Percentiles rank a stretch among this genome's conserved stretches.
Conservation (phyloP, 1,139 yeast genomes). For the Pichia norvegensis region DNA sequence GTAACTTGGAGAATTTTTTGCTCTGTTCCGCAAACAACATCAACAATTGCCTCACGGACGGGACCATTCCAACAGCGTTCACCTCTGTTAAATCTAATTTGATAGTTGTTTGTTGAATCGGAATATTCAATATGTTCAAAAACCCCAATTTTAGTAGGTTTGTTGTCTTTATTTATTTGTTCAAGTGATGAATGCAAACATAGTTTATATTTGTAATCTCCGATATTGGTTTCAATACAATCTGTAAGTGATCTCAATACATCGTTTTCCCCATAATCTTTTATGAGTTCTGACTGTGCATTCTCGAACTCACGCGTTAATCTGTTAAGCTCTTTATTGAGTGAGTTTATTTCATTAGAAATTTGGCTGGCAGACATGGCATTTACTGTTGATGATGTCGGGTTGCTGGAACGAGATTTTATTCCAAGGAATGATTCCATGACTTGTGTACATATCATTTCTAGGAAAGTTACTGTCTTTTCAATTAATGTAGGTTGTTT, state of each 20-base stretch:
- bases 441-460: conserved; percentile 4
- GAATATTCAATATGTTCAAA: conserved; percentile 32
- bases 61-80: conserved; percentile 96
- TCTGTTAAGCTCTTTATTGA: conserved; percentile 13
- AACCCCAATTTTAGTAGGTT: conserved; percentile 46
- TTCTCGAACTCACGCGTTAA: conserved; percentile 21
- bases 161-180: conserved; percentile 46
- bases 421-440: conserved; percentile 15
- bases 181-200: conserved; percentile 50
- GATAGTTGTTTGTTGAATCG: conserved; percentile 27
- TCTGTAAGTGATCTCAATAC: conserved; percentile 49
- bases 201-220: conserved; percentile 64
- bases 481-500: not conserved
- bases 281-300: conserved; percentile 19
- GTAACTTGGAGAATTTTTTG: conserved; percentile 54
- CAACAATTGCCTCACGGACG: conserved; percentile 57
- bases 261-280: conserved; percentile 54
- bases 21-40: conserved; percentile 58
- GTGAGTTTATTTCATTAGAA: conserved; percentile 6
- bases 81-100: conserved; percentile 53
- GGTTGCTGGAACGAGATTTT: conserved; percentile 2
- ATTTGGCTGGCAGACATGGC: not conserved
- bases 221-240: conserved; percentile 44
- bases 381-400: not conserved
- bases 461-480: not conserved